Base-by-base conservation (phyloP, 2,329 filamentous ascomycete genomes). In the Fusarium proliferatum region DNA sequence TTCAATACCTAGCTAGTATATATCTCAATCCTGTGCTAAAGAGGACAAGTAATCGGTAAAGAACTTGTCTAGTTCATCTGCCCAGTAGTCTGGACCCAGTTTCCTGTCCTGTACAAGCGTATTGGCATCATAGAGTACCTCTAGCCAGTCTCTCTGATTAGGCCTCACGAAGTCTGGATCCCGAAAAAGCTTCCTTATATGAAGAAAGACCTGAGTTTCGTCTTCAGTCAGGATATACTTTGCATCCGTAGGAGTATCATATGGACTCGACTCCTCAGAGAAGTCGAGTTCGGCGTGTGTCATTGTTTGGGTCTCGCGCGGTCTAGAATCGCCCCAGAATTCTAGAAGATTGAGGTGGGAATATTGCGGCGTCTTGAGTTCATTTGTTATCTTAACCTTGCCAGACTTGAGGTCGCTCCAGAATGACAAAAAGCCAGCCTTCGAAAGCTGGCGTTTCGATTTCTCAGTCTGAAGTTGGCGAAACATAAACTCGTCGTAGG, bases 1-100 rank as follows among this genome's bases (percentile, higher is more conserved):
- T 13, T 12, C 12, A 13, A 13, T 33, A 33, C 4, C 30, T 3
- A 9, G 30, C 30, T 12, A 33, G 12, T 12, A 12, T 33, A 3
- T 33, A 33, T 3, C 16, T 36, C 17, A 36, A 36, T 36, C 34
- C 15, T 36, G 7, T 16, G 7, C 12, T 41, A 9, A 5, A 41
- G 0, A 41, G 7, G 19, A 5, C 15, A 41, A 3, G 21, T n/a
- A n/a, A 15, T n/a, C 0, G 1, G 21, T 1, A n/a, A 5, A 42
- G 12, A 42, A 15, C 2, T n/a, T 15, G n/a, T 42, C 5, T 3
- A n/a, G 12, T 15, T 3, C 21, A 5, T 42, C 5, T 8, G 8
- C 39, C 39, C 39, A 42, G 2, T n/a, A n/a, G n/a, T 12, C 39
- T 42, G 12, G 21, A 42, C 12, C 12, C 12, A 42, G 0, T 42